Percentiles rank a stretch among this genome's conserved stretches.
Evolutionary conservation across 768 basidiomycete genomes (phyloP).

Genomic region (Daedaleopsis nitida): DNA sequence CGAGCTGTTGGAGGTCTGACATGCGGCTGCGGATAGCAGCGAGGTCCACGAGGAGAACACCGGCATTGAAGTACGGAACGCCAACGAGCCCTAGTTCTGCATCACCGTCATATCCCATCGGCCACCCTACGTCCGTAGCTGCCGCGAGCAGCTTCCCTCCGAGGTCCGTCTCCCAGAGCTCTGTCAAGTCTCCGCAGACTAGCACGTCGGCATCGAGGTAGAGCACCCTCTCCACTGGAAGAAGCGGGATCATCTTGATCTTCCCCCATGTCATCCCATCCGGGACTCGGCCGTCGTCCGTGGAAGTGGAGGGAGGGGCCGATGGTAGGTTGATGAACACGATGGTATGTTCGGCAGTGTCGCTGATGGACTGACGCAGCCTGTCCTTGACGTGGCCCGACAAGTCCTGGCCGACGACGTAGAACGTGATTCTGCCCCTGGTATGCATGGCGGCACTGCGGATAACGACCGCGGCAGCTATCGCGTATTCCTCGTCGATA

Average conservation of each 20-base stretch:
- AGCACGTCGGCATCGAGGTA: constrained; percentile 59
- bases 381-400: constrained; percentile 35
- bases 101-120: constrained; percentile 46
- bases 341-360: constrained; percentile 37
- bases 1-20: constrained; percentile 30
- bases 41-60: constrained; percentile 55
- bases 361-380: constrained; percentile 30
- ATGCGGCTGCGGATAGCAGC: constrained; percentile 35
- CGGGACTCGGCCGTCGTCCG: constrained; percentile 31
- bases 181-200: constrained; percentile 40
- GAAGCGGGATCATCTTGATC: constrained; percentile 44
- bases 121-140: constrained; percentile 49
- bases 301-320: constrained; percentile 28
- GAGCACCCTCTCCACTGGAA: constrained; percentile 52
- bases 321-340: constrained; percentile 36
- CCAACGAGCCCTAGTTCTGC: background rate
- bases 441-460: constrained; percentile 41
- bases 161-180: constrained; percentile 50
- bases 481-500: constrained; percentile 46
- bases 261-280: constrained; percentile 50
- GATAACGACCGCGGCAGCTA: constrained; percentile 51
- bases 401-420: constrained; percentile 52
- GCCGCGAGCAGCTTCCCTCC: constrained; percentile 46
- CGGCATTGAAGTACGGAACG: constrained; percentile 54
- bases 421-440: constrained; percentile 45